These are phyloP conservation scores for Vickermania ingenoplastis DNA, from an alignment of 208 protist genomes.

Conservation along the genomic window DNA sequence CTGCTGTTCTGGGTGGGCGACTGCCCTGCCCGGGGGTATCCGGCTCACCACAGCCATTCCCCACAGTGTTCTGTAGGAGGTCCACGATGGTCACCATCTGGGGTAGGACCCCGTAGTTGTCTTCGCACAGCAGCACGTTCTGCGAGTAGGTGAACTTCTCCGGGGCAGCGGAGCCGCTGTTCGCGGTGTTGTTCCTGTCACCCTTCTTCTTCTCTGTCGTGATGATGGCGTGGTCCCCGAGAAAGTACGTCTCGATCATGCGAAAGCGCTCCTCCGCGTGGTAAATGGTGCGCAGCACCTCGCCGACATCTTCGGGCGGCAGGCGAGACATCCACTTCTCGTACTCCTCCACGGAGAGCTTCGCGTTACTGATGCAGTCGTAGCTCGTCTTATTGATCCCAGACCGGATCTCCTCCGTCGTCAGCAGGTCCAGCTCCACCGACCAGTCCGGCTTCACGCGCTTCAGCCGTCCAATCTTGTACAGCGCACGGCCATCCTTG, in stretches of 20 bases:
- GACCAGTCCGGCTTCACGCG: conserved; percentile 85
- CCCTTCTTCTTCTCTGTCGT: conserved; percentile 53
- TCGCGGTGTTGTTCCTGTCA: conserved; percentile 25
- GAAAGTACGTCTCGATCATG: conserved; percentile 66
- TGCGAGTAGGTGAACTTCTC: conserved; percentile 85
- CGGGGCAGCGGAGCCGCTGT: conserved; percentile 15
- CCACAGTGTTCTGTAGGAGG: conserved; percentile 76
- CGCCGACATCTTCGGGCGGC: conserved; percentile 37
- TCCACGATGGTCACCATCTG: conserved; percentile 83
- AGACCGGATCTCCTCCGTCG: conserved; percentile 59
- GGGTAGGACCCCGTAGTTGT: conserved; percentile 67
- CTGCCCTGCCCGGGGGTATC: conserved; percentile 76
- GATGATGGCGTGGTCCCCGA: conserved; percentile 74
- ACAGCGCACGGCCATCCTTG: conserved; percentile 69
- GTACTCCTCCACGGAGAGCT: conserved; percentile 64
- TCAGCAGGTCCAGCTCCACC: conserved; percentile 83
- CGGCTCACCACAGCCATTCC: conserved; percentile 65
- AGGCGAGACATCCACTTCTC: conserved; percentile 61
- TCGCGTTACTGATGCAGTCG: conserved; percentile 89
- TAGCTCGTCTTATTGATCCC: conserved; percentile 85
- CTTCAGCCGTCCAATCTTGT: conserved; percentile 87
- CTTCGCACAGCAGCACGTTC: conserved; percentile 81
- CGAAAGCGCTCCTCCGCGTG: conserved; percentile 75
- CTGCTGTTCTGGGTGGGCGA: no score
- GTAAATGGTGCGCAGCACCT: conserved; percentile 46